Evolutionary conservation across 2,329 filamentous ascomycete genomes (phyloP), one percentile per base, ranked within the genome.

Genomic region (Byssothecium circinans): DNA sequence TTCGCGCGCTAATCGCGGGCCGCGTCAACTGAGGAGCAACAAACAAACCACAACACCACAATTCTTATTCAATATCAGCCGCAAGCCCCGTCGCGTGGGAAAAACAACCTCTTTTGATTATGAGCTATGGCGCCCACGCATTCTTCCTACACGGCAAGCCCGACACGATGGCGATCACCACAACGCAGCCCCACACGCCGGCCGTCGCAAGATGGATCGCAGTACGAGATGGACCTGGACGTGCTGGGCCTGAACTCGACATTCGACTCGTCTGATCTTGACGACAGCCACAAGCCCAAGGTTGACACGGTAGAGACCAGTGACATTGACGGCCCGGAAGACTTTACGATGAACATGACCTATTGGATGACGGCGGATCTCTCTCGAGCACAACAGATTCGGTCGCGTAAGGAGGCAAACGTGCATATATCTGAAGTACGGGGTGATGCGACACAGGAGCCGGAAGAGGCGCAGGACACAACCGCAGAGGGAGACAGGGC

Each of bases 261-360:
- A 1, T 65, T 68, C 22, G 65, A 70, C 35, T 65, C 67, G 1
- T 62, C 62, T 2, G 65, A 64, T 17, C 45, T 70, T 35, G 60
- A 67, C 8, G 56, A 60, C 8, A 56, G 46, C 39, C 57, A 61
- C 23, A 55, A 61, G 47, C 56, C 63, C 18, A 59, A 64, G 12
- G 50, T 70, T n/a, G 70, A 73, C 40, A 61, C 61, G 10, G 62
- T 74, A 15, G 57, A 68, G 11, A 72, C 64, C 32, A 71, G 70
- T 52, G 70, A 74, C 12, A 67, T 74, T 20, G 70, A 71, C 35
- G 71, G 71, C 6, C 71, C 71, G 2, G 69, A 69, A 40, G 71
- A 74, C 53, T 74, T 74, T 49, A 74, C 71, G 6, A 65, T 69
- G 63, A 74, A 74, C 53, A 70, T 74, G 68, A 71, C 70, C 27